A percentile compares a stretch with the other conserved stretches of the same genome.
These are phyloP conservation scores for Myriosclerotinia curreyana DNA, from an alignment of 2,329 filamentous ascomycete genomes.

Conservation along the genomic window DNA sequence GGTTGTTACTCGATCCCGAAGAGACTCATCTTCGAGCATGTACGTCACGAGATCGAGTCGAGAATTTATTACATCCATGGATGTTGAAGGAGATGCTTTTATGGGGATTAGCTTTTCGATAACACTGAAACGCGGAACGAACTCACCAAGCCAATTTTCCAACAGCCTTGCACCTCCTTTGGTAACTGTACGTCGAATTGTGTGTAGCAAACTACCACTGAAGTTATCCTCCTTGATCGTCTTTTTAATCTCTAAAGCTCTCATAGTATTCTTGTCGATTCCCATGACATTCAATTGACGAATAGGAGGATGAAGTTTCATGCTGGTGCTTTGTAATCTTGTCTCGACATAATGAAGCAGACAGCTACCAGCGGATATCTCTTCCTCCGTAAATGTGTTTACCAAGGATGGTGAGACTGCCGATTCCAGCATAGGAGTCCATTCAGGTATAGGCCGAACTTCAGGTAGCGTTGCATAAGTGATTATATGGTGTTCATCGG, in stretches of 20 bases:
- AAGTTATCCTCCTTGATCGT: slow-evolving; percentile 78
- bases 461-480: slow-evolving; percentile 60
- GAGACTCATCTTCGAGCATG: slow-evolving; percentile 62
- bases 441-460: slow-evolving; percentile 48
- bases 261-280: slow-evolving; percentile 89
- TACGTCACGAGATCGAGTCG: slow-evolving; percentile 78
- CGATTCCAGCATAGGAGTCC: slow-evolving; percentile 74
- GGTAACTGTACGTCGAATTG: slow-evolving; percentile 84
- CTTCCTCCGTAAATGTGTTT: slow-evolving; percentile 60
- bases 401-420: slow-evolving; percentile 55
- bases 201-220: slow-evolving; percentile 83
- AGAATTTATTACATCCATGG: slow-evolving; percentile 69
- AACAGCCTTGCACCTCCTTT: slow-evolving; percentile 85
- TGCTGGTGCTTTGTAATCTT: slow-evolving; percentile 70
- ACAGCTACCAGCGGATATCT: slow-evolving; percentile 73
- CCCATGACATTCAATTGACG: slow-evolving; percentile 78
- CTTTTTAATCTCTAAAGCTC: slow-evolving; percentile 82
- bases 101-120: slow-evolving; percentile 20
- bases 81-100: slow-evolving; percentile 79
- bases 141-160: slow-evolving; percentile 73
- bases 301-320: slow-evolving; percentile 80
- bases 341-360: slow-evolving; percentile 82
- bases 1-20: slow-evolving; percentile 67
- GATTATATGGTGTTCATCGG: slow-evolving; percentile 71
- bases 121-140: background rate